Evolutionary conservation across 1,284 basidiomycete genomes (phyloP).

Genomic region (Garcileccinum viscosum): DNA sequence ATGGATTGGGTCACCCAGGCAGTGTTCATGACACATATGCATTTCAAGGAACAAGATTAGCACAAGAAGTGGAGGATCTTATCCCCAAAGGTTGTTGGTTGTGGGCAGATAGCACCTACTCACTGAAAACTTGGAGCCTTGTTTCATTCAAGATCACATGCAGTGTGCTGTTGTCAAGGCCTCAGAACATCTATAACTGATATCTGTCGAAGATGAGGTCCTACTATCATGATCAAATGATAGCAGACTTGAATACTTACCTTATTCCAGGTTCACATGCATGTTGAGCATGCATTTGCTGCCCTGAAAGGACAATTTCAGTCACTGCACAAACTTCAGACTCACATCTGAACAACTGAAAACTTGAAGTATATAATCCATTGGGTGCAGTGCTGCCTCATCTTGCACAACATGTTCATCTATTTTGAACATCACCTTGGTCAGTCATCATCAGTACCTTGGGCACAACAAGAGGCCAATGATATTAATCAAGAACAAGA

Average conservation of each 20-base stretch:
- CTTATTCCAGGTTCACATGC: not conserved
- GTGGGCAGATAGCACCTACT: slow-evolving; percentile 14
- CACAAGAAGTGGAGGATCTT: rapidly evolving
- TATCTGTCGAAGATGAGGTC: no score
- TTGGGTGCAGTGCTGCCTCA: not conserved
- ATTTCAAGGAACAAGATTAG: not conserved
- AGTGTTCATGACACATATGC: not conserved
- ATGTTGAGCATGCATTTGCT: not conserved
- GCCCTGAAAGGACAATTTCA: not conserved
- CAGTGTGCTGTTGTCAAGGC: no score
- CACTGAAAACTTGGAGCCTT: no score
- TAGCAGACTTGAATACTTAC: not conserved
- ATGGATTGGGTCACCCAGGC: not conserved
- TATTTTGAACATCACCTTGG: not conserved
- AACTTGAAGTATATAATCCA: not conserved
- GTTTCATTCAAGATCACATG: no score
- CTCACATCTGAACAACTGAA: not conserved
- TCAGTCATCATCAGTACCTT: not conserved
- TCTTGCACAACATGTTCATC: not conserved
- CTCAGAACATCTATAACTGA: no score
- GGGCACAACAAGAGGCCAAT: not conserved
- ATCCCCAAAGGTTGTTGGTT: slow-evolving; percentile 5
- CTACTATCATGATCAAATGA: not conserved
- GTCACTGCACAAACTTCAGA: not conserved
- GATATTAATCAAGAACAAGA: not conserved